phyloP scores from a whole-genome alignment of 805 yeast genomes.

The Ogataea corticis region DNA sequence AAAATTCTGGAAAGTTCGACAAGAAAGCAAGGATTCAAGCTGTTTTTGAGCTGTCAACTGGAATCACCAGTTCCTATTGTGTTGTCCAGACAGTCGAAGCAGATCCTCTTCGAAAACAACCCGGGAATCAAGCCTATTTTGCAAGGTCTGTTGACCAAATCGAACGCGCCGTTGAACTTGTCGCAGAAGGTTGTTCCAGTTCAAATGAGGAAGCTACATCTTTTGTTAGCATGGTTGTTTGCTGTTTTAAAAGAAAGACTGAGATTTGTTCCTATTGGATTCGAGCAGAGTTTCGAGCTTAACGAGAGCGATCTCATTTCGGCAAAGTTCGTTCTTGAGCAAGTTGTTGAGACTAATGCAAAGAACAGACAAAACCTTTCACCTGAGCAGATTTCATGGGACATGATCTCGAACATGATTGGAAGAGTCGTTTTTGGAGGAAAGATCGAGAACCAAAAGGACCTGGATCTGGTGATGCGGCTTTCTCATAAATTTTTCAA shows the following conservation, averaged over 20 bases:
- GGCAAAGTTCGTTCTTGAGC: constrained; percentile 45
- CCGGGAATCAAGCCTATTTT: constrained; percentile 58
- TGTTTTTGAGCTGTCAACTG: constrained; percentile 67
- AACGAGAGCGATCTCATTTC: constrained; percentile 69
- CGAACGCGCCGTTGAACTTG: constrained; percentile 28
- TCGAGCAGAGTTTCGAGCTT: constrained; percentile 62
- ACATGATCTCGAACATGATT: constrained; percentile 46
- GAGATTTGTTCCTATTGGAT: constrained; percentile 64
- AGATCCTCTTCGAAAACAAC: constrained; percentile 60
- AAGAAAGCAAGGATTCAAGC: constrained; percentile 41
- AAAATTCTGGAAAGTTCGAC: constrained; percentile 40
- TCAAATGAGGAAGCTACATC: constrained; percentile 49
- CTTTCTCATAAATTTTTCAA: constrained; percentile 43
- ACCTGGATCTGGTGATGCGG: constrained; percentile 37
- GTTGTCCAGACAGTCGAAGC: constrained; percentile 53
- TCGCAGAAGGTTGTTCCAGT: constrained; percentile 31
- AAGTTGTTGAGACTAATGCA: constrained; percentile 36
- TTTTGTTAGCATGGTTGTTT: constrained; percentile 71
- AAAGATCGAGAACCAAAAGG: constrained; percentile 47
- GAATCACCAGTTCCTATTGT: constrained; percentile 52
- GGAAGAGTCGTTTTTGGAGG: constrained; percentile 68
- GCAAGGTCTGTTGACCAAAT: constrained; percentile 17
- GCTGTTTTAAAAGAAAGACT: constrained; percentile 58
- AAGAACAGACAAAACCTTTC: constrained; percentile 37
- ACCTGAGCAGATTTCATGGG: constrained; percentile 56